Evolutionary conservation across 208 protist species (phyloP), one percentile per base, ranked within the genome.

Genomic region (Angomonas deanei): DNA sequence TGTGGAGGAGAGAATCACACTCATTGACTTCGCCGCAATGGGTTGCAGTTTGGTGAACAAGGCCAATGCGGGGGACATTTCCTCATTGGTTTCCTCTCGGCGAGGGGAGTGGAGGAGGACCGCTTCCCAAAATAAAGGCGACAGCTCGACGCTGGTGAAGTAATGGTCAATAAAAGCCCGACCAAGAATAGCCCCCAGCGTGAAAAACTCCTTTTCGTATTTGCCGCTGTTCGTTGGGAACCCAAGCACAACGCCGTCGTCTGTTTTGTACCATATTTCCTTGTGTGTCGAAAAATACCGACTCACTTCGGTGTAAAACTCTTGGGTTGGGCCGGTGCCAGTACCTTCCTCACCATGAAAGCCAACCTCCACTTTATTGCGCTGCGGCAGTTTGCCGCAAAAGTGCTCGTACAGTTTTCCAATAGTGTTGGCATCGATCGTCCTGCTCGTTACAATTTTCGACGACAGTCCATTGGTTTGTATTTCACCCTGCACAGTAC

Each of bases 281-380:
- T 15, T 39, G 42, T 69, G 53, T 0, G 33, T 36, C n/a, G 61
- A 61, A 63, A 85, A 85, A 38, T 74, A 57, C 0, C 48, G 58
- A 10, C 80, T 91, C 5, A 96, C 61, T 61, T 92, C 82, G 6
- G 84, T 69, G 72, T 96, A 96, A 17, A 96, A 62, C 68, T 96
- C 86, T 64, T 92, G 90, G 36, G 90, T 93, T 0, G 90, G 90
- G 0, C 90, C 90, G 21, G 78, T 86, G 38, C 90, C 90, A 2
- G 81, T 90, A 36, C 90, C 90, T 63, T 90, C 86, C 65, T 96
- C 90, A 15, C 66, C 78, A 34, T 74, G 68, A 66, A 96, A 93
- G 27, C 59, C 78, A 67, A 89, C 91, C 70, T 92, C 84, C 0
- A 96, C 47, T 28, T 80, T 85, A 48, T 73, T 76, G n/a, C 84